Base-by-base conservation (phyloP, 2,329 filamentous ascomycete genomes). In the Lasiodiplodia citricola region DNA sequence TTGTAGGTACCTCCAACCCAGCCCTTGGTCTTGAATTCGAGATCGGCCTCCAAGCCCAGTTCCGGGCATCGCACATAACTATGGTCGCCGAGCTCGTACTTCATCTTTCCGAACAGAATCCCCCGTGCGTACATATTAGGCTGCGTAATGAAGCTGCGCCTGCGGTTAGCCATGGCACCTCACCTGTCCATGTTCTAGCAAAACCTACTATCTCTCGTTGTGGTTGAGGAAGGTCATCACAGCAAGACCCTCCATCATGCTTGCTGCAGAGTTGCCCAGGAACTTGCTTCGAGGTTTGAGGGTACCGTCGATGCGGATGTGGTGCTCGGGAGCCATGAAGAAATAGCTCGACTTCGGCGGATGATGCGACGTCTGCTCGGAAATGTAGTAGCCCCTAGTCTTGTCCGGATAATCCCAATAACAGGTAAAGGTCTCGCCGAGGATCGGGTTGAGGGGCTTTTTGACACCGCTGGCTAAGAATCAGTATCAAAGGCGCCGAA, bases 271-370 rank as follows among this genome's bases (percentile, higher is more conserved):
- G 82, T 99, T 99, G 64, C 96, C 96, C 51, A 99, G 83, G 76
- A 99, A 99, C 77, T 91, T 96, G 82, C 94, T 97, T 74, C 94
- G 88, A 1, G 96, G 96, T 79, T 98, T 98, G 73, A 99, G 85
- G 4, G 93, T 97, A 23, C 96, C 96, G 76, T 99, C 96, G 75
- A 99, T 97, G 68, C 96, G 90, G 73, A 99, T 97, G 77, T 96
- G 85, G 77, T 98, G 93, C 67, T 97, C 90, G 2, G 96, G 96
- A 0, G 93, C 94, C 90, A 97, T 94, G 83, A 97, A 99, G 80
- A 99, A 99, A 84, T 99, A 99, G 81, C 94, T 97, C 57, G 95
- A 98, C 83, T 99, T 99, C 35, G 96, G 96, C 38, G 96, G 96
- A 77, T 99, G 96, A 79, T 99, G 96, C 35, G 94, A 98, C 1